Percentiles rank a stretch among this genome's conserved stretches.
phyloP scores from a whole-genome alignment of 2,329 filamentous ascomycete genomes.

The Neocatenulostroma microsporum region DNA sequence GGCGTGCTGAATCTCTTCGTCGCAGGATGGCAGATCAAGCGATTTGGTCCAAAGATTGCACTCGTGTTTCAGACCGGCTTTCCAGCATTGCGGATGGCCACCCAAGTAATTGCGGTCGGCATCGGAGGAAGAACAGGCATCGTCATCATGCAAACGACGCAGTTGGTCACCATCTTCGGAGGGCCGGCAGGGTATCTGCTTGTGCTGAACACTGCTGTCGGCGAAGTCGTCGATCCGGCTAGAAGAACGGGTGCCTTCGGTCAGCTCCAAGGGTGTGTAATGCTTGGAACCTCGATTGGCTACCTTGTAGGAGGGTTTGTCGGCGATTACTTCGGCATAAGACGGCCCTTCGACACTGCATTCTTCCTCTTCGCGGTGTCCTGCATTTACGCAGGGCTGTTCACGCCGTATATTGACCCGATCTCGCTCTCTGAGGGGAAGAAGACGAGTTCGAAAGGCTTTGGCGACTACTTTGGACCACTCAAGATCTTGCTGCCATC shows the following conservation, averaged over 20 bases:
- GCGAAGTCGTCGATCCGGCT: slow-evolving; percentile 1
- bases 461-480: not conserved
- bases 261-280: not conserved
- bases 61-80: not conserved
- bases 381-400: not conserved
- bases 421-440: not conserved
- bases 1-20: no score
- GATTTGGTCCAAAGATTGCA: not conserved
- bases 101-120: not conserved
- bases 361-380: not conserved
- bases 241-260: not conserved
- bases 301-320: not conserved
- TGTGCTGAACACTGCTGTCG: not conserved
- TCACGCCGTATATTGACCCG: not conserved
- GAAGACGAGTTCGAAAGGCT: not conserved
- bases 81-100: not conserved
- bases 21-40: slow-evolving; percentile 1
- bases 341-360: no score
- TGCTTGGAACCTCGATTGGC: not conserved
- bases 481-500: not conserved
- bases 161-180: not conserved
- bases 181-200: not conserved
- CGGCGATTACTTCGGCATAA: not conserved
- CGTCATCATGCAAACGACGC: not conserved
- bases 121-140: not conserved